Conservation (phyloP, 23 red algal genomes). For the Gracilariopsis chorda region DNA sequence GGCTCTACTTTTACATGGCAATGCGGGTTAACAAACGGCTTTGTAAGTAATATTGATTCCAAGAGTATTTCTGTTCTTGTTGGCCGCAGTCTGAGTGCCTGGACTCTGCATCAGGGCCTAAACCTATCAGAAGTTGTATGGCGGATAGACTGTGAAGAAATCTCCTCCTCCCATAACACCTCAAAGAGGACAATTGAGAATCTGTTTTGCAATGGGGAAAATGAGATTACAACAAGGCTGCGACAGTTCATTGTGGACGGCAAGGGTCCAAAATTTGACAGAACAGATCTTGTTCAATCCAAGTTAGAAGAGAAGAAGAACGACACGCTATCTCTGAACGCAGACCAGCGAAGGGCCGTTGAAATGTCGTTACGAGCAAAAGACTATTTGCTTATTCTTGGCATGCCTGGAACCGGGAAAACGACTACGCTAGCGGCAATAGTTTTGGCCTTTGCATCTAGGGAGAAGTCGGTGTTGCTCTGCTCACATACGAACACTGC, state of each 20-base stretch:
- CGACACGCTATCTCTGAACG: slow-evolving; percentile 5
- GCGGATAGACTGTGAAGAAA: slow-evolving; percentile 79
- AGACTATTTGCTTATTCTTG: slow-evolving; percentile 84
- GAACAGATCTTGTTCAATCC: neutral
- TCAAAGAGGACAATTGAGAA: slow-evolving; percentile 67
- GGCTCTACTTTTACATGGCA: slow-evolving; percentile 5
- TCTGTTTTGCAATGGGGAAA: slow-evolving; percentile 40
- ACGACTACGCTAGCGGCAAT: slow-evolving; percentile 73
- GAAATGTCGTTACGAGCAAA: neutral
- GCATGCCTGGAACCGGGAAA: slow-evolving; percentile 90
- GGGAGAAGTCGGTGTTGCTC: slow-evolving; percentile 65
- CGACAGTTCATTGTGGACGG: slow-evolving; percentile 69
- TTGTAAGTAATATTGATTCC: slow-evolving; percentile 9
- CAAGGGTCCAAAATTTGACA: slow-evolving; percentile 15
- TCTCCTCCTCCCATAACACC: slow-evolving; percentile 55
- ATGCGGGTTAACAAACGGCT: slow-evolving; percentile 62
- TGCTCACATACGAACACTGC: slow-evolving; percentile 82
- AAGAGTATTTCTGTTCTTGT: neutral
- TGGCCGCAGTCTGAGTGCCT: slow-evolving; percentile 31
- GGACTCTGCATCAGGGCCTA: slow-evolving; percentile 15
- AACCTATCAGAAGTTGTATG: slow-evolving; percentile 22
- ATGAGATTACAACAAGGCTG: neutral
- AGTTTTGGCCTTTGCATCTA: slow-evolving; percentile 15
- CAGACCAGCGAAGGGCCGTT: slow-evolving; percentile 24
- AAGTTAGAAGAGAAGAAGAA: neutral